These are phyloP conservation scores for Fonsecaea monophora DNA, from an alignment of 2,329 filamentous ascomycete species.

Conservation along the genomic window DNA sequence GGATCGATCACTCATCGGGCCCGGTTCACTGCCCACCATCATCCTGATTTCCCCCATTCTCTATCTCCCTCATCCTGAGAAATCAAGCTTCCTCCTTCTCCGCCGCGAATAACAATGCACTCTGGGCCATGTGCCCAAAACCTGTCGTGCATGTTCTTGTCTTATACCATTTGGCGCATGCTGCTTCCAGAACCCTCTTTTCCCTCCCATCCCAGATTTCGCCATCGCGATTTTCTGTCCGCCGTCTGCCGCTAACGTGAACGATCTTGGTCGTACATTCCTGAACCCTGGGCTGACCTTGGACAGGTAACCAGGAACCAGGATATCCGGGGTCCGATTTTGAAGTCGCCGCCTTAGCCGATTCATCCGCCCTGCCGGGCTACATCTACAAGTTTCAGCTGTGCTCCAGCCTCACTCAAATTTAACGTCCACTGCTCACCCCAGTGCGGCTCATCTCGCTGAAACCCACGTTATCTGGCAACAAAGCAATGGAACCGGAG, in stretches of 20 bases:
- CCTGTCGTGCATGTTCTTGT: background rate
- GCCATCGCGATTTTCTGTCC: slow-evolving; percentile 11
- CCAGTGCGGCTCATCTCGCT: background rate
- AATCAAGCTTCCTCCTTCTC: slow-evolving; percentile 16
- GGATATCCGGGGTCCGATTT: slow-evolving; percentile 19
- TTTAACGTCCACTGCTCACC: slow-evolving; percentile 25
- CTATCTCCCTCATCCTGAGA: slow-evolving; percentile 1
- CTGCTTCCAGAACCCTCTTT: slow-evolving; percentile 11
- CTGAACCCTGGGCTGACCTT: slow-evolving; percentile 19
- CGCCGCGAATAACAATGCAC: slow-evolving; percentile 4
- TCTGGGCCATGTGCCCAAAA: slow-evolving; percentile 7
- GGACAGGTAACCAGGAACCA: slow-evolving; percentile 9
- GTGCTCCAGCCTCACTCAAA: slow-evolving; percentile 33
- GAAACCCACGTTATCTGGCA: background rate
- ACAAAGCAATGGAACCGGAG: slow-evolving; percentile 14
- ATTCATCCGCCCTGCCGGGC: slow-evolving; percentile 12
- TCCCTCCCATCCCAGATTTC: background rate
- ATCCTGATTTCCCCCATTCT: background rate
- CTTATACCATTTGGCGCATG: background rate
- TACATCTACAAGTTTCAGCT: slow-evolving; percentile 27
- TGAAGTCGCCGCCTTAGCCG: slow-evolving; percentile 19
- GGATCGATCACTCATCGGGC: slow-evolving; percentile 17
- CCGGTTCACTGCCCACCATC: slow-evolving; percentile 4
- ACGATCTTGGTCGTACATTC: slow-evolving; percentile 5
- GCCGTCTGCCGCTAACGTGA: slow-evolving; percentile 4